Base-by-base conservation (phyloP, 2,329 filamentous ascomycete genomes). In the Plectosphaerella cucumerina region DNA sequence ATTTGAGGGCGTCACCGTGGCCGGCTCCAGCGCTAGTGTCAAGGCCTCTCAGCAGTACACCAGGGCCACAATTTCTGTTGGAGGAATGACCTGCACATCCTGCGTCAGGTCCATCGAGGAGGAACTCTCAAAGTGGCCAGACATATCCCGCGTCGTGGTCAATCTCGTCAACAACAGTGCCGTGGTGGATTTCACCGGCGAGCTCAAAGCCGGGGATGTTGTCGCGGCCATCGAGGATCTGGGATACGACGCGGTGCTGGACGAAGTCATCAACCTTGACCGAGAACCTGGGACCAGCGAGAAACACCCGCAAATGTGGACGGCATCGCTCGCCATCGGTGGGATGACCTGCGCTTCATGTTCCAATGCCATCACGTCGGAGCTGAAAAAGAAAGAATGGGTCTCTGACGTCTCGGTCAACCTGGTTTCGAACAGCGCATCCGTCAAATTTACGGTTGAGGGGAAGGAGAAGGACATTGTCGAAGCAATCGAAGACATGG, bases 301-400 rank as follows among this genome's bases (percentile, higher is more conserved):
- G 18, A 15, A 47, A 22, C 48, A 51, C 15, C 21, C 37, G 9
- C 34, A 39, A 11, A 54, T 59, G n/a, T 84, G 77, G 74, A 68
- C 74, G 44, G 78, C 73, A 2, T 75, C 70, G 1, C 55, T 84
- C n/a, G 80, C 84, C 23, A 76, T 91, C 37, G 81, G 77, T 23
- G 87, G 87, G 51, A 90, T 91, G 86, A 89, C 84, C 4, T 90
- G 87, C 62, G 81, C 83, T 14, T 77, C 85, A 12, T 91, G 87
- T 61, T 76, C 77, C 51, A 85, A 85, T 60, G 74, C 76, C 34
- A 81, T 90, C 58, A 84, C 79, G 11, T 69, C 77, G 8, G 78
- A 80, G 55, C 65, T 90, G 26, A 70, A 78, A 42, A 79, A 81
- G 55, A 67, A 76, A 20, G 71, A 75, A 8, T 82, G 75, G 66